phyloP scores from a whole-genome alignment of 768 basidiomycete species.

The Agaricus subrufescens region DNA sequence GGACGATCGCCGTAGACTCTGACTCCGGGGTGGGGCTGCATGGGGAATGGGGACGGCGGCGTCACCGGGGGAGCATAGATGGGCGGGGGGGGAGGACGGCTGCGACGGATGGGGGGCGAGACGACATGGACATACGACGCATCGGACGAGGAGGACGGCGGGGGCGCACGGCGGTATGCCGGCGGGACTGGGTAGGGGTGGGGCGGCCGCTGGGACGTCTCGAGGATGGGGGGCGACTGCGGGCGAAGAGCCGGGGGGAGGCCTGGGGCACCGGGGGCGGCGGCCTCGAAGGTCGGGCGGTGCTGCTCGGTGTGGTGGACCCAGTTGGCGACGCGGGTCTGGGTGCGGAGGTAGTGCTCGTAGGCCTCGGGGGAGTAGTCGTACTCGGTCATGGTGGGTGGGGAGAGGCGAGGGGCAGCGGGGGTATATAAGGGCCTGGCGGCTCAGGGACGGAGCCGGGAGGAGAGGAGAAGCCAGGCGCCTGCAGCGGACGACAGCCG shows the following conservation, averaged over 20 bases:
- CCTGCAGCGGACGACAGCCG: not conserved
- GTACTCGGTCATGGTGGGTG: conserved; percentile 49
- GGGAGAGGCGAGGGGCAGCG: not conserved
- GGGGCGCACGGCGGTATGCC: conserved; percentile 3
- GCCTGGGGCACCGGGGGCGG: conserved; percentile 13
- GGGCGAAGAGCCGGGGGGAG: conserved; percentile 8
- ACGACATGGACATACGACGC: conserved; percentile 18
- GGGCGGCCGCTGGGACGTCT: not conserved
- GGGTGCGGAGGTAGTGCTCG: conserved; percentile 41
- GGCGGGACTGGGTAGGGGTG: no score
- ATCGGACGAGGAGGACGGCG: conserved; percentile 17
- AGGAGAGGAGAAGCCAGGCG: not conserved
- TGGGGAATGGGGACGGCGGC: conserved; percentile 10
- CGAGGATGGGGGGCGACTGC: conserved; percentile 11
- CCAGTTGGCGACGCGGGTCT: conserved; percentile 46
- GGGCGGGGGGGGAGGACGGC: conserved; percentile 16
- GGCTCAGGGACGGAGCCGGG: conserved; percentile 1
- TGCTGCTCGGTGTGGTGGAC: conserved; percentile 40
- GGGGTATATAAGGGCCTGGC: conserved; percentile 2
- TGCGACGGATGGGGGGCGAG: conserved; percentile 14
- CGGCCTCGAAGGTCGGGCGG: conserved; percentile 24
- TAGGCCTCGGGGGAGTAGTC: conserved; percentile 55
- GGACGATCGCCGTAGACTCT: not conserved
- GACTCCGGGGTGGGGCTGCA: not conserved
- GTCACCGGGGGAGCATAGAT: conserved; percentile 14